Evolutionary conservation across 129 eudicot species (phyloP), one percentile per base, ranked within the genome.

Genomic region (Artemisia tridentata): DNA sequence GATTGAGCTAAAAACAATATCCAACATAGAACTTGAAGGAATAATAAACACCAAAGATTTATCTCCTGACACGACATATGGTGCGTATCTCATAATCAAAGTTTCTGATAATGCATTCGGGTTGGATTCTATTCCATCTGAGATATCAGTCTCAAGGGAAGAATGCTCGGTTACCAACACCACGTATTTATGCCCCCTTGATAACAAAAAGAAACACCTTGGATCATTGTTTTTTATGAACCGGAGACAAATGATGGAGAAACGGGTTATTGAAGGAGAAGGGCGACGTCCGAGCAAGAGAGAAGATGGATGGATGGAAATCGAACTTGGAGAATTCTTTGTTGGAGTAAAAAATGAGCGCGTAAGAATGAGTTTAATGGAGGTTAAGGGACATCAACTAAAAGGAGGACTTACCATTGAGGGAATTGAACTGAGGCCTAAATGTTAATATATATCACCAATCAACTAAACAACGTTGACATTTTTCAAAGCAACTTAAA

Each of bases 361-460:
- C 23, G 82, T 81, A 49, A 76, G 56, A 66, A 79, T 86, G 89
- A 79, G 75, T 64, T 64, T 88, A 71, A 83, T 52, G 86, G 96
- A 88, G 71, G 80, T 81, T 3, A 85, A 85, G 73, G 89, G 96
- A 1, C 76, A 65, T 62, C 91, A 88, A 53, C 79, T 88, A 14
- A 88, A 88, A 68, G 96, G 89, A 63, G 91, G 91, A 50, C 85
- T 88, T 61, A 46, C 81, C 17, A 59, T 88, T 20, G 83, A 85
- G 74, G 96, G 96, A 50, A 85, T 88, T 71, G 85, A 88, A 81
- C 59, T 88, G 1, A 85, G 88, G 80, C 96, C 96, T n/a, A 80
- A 67, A 66, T 62, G 34, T 69, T 69, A 63, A 7, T 38, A 38
- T 38, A 60, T 11, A 16, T 5, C 12, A 0, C n/a, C 23, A 21